Base-by-base conservation (phyloP, 805 yeast genomes). In the Martiniozyma abietophila region DNA sequence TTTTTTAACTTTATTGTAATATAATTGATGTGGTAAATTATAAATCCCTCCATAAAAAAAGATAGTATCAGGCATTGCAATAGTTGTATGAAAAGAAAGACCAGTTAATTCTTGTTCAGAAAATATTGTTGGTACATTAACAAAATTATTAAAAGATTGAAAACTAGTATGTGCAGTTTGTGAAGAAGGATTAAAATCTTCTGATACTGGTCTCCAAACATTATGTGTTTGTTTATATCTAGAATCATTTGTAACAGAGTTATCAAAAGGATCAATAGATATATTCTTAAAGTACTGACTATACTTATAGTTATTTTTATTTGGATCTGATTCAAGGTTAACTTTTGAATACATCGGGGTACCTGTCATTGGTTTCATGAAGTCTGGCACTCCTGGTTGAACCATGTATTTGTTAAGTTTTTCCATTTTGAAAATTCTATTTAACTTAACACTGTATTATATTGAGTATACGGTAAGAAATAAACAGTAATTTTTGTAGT, bases 1-100 rank as follows among this genome's bases (percentile, higher is more conserved):
- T 2, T 45, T 44, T n/a, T 40, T 32, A 8, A 58, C 22, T 15
- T 42, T 42, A 3, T 27, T 27, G 14, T 39, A 47, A 36, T 58
- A 58, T 24, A 53, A 56, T 2, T 41, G 43, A 3, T 34, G 38
- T 4, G 41, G 12, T 32, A 46, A 35, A 11, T 40, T 29, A 3
- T 44, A 36, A n/a, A 67, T 43, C 0, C 80, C 80, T 18, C 79
- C 79, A 18, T 62, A 41, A 1, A 62, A 41, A 36, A 54, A 65
- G 3, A 66, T 51, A n/a, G 52, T 53, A 14, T 57, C 62, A 16
- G 56, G 51, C 34, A 64, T 36, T 8, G 58, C 61, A n/a, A 61
- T 58, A 0, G 68, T 39, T 4, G 67, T 50, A 40, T 72, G 74
- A 42, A 67, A 65, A 0, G 59, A 47, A 14, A 70, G 43, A 0